Evolutionary conservation across 2,329 filamentous ascomycete species (phyloP).

Genomic region (Alternaria infectoria): DNA sequence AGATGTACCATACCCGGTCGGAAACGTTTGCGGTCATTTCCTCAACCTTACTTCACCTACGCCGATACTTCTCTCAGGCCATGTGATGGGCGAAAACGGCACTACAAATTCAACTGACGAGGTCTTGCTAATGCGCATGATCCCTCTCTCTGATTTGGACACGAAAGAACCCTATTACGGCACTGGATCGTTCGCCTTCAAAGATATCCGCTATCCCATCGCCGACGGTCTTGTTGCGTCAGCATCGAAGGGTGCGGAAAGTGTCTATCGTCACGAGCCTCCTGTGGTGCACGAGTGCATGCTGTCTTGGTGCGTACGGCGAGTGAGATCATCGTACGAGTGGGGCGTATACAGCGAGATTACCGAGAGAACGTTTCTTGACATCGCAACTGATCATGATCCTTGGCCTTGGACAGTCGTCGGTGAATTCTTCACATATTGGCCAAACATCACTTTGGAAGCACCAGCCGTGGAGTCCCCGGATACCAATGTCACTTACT

Average conservation of each 20-base stretch:
- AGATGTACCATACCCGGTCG: constrained; percentile 15
- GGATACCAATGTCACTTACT: background rate
- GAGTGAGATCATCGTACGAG: constrained; percentile 23
- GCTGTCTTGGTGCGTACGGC: constrained; percentile 32
- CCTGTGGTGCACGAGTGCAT: constrained; percentile 30
- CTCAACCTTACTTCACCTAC: constrained; percentile 21
- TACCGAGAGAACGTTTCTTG: background rate
- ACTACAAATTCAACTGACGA: constrained; percentile 4
- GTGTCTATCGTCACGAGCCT: constrained; percentile 7
- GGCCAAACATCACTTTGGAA: background rate
- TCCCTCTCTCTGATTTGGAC: constrained; percentile 13
- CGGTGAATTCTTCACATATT: no score
- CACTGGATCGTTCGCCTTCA: constrained; percentile 23
- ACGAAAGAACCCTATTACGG: constrained; percentile 9
- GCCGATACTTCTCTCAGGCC: constrained; percentile 28
- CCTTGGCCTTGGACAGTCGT: background rate
- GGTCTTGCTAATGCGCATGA: constrained; percentile 11
- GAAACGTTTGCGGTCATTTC: constrained; percentile 34
- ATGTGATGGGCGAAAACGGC: no score
- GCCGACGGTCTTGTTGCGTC: constrained; percentile 13
- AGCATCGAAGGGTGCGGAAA: background rate
- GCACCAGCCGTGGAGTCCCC: background rate
- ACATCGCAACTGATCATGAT: background rate
- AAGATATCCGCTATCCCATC: constrained; percentile 11
- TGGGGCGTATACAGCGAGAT: background rate